Base-by-base conservation (phyloP, 352 stramenopile genomes). In the Pythium utonaiense region DNA sequence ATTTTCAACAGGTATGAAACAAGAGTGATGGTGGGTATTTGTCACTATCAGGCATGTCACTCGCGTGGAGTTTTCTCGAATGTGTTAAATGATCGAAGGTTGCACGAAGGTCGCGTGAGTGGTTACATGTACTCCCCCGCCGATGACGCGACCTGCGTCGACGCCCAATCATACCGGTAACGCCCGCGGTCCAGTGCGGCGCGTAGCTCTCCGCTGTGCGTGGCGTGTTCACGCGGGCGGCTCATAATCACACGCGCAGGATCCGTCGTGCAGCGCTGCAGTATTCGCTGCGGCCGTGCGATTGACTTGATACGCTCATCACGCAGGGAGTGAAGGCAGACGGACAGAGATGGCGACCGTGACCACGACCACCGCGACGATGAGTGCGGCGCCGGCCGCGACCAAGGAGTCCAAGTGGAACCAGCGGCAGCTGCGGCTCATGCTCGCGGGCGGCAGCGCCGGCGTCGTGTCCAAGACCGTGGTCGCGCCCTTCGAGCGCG, bases 391-490 rank as follows among this genome's bases (percentile, higher is more conserved):
- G n/a, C 6, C 34, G 7, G 24, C 19, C 12, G 7, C 36, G 10
- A 16, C 8, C 16, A 6, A 19, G 16, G 22, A 72, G 56, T 76
- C 69, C 54, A 74, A 72, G 47, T 74, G 69, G 76, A 86, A 89
- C 68, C 53, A 75, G 53, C 70, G 71, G 47, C 81, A 89, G 60
- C 64, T 92, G 49, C 71, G 79, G 36, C 75, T 86, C 53, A 90
- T 92, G 82, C 68, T 67, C 25, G 82, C 81, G 2, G 83, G 83
- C 24, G 83, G 83, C 36, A 73, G 84, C 56, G 83, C 83, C 19
- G 83, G 83, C 25, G 83, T 89, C 62, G 76, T 89, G 49, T 77
- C 83, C 60, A 91, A 91, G 77, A 89, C 81, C n/a, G 78, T 87
- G 22, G 81, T 91, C 13, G 81, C 83, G 36, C 83, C 83, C 8